A percentile compares a stretch with the other conserved stretches of the same genome.
phyloP scores from a whole-genome alignment of 345 rosid genomes.

The Eutrema heterophyllum region DNA sequence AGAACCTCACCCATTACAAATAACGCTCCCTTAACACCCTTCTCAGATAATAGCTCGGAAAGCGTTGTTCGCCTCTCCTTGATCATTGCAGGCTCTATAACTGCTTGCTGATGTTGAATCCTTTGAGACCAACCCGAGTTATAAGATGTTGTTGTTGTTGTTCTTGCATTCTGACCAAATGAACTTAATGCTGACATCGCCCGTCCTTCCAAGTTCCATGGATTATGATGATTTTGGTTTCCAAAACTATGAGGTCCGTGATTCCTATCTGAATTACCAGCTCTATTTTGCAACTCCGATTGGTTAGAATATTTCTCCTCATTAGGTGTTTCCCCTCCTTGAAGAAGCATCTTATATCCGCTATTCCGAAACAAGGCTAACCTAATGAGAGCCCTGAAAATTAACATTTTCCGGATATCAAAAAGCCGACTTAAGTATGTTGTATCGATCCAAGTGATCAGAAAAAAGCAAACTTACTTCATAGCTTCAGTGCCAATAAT shows the following conservation, averaged over 20 bases:
- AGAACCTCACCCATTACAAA: slow-evolving; percentile 69
- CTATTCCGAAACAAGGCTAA: slow-evolving; percentile 63
- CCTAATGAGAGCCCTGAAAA: slow-evolving; percentile 60
- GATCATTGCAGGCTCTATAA: slow-evolving; percentile 43
- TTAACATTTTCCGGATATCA: slow-evolving; percentile 8
- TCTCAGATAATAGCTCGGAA: slow-evolving; percentile 55
- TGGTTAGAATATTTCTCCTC: slow-evolving; percentile 39
- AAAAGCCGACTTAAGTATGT: not conserved
- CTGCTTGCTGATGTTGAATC: slow-evolving; percentile 60
- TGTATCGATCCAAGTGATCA: not conserved
- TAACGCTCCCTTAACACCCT: slow-evolving; percentile 58
- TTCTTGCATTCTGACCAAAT: slow-evolving; percentile 76
- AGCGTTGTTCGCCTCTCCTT: slow-evolving; percentile 40
- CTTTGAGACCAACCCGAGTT: slow-evolving; percentile 50
- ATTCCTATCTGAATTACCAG: slow-evolving; percentile 27
- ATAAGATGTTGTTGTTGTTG: slow-evolving; percentile 26
- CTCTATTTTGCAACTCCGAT: slow-evolving; percentile 34
- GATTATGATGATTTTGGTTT: slow-evolving; percentile 33
- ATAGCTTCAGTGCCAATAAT: slow-evolving; percentile 75
- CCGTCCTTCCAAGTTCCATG: slow-evolving; percentile 72
- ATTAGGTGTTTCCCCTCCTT: slow-evolving; percentile 82
- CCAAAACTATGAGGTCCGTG: slow-evolving; percentile 26
- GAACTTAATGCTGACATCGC: slow-evolving; percentile 75
- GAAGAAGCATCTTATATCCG: slow-evolving; percentile 91
- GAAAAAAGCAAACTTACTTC: slow-evolving; percentile 47